Evolutionary conservation across 2,329 filamentous ascomycete genomes (phyloP).

Genomic region (Pseudogymnoascus sp.): DNA sequence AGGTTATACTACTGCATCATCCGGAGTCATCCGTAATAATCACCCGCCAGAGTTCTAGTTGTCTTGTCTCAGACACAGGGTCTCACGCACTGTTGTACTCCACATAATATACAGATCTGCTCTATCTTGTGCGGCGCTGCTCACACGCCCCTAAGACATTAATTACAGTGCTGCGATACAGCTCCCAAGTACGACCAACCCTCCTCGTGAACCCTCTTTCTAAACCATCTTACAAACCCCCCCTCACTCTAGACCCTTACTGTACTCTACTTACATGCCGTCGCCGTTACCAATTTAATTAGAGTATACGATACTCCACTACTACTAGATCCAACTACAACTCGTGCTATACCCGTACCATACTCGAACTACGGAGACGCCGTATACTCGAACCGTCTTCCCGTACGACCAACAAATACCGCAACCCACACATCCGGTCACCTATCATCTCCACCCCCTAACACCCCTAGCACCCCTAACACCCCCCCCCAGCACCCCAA

Average conservation of each 20-base stretch:
- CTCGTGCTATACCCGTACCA: background rate
- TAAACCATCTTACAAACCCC: background rate
- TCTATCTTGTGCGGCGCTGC: background rate
- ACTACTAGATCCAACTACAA: background rate
- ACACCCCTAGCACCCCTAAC: background rate
- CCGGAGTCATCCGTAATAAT: background rate
- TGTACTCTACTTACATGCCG: background rate
- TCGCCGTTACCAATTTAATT: background rate
- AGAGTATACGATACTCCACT: background rate
- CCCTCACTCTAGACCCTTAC: background rate
- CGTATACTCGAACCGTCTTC: background rate
- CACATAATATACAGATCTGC: background rate
- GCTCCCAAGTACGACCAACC: background rate
- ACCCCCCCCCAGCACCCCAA: background rate
- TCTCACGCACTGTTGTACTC: background rate
- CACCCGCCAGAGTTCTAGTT: background rate
- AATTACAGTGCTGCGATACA: background rate
- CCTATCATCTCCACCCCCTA: background rate
- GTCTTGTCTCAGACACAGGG: background rate
- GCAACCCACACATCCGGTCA: background rate
- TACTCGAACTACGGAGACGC: no score
- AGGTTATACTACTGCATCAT: background rate
- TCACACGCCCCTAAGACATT: background rate
- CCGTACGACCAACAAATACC: background rate
- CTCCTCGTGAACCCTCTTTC: background rate